Conservation (phyloP, 75 land plant genomes). For the Picea glauca region DNA sequence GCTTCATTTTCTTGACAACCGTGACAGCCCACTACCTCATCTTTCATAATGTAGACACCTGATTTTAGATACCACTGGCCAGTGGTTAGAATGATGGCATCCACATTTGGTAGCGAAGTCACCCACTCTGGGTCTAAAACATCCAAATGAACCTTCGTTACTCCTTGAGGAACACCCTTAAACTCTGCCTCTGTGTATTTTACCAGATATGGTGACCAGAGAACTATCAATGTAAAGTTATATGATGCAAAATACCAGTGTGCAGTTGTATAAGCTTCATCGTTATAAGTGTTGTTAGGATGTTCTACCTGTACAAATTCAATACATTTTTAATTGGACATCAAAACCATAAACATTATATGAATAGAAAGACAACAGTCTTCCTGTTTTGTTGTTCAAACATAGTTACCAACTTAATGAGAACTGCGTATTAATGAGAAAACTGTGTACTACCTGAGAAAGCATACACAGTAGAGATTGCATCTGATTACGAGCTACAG, state of each 20-base stretch:
- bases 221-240: constrained; percentile 30
- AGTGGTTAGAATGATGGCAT: constrained; percentile 17
- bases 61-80: constrained; percentile 45
- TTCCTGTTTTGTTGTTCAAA: background rate
- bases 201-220: constrained; percentile 41
- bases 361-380: background rate
- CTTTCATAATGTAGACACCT: constrained; percentile 20
- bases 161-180: constrained; percentile 10
- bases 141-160: constrained; percentile 15
- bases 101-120: constrained; percentile 9
- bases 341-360: background rate
- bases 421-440: too few species aligned
- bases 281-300: constrained; percentile 19
- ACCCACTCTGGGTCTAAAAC: constrained; percentile 15
- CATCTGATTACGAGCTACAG: constrained; percentile 48
- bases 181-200: constrained; percentile 17
- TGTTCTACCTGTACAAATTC: constrained; percentile 16
- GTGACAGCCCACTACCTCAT: constrained; percentile 36
- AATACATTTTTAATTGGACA: background rate
- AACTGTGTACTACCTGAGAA: constrained; percentile 17
- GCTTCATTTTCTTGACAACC: constrained; percentile 14
- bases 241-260: constrained; percentile 38
- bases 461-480: constrained; percentile 48
- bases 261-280: constrained; percentile 2
- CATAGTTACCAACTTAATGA: background rate